Evolutionary conservation across 129 eudicot genomes (phyloP).

Genomic region (Escallonia rubra): DNA sequence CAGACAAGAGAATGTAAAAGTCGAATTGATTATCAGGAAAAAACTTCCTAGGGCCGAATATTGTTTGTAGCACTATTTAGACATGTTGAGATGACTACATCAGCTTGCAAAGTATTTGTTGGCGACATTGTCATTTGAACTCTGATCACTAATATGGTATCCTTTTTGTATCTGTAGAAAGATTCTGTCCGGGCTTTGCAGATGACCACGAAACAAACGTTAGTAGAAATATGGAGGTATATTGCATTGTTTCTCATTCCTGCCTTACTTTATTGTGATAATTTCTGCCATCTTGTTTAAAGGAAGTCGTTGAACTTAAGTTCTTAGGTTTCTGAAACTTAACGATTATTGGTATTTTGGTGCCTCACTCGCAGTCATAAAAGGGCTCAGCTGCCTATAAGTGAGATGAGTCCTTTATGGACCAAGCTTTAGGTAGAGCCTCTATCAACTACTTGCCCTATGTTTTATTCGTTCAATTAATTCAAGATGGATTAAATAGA

Average conservation of each 20-base stretch:
- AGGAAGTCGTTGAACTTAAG: not conserved
- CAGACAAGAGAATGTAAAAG: too few relatives aligned
- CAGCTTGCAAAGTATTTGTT: not conserved
- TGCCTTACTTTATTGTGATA: not conserved
- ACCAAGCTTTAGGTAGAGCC: not conserved
- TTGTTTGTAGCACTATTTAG: not conserved
- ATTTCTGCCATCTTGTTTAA: not conserved
- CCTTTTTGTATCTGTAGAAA: constrained; percentile 38
- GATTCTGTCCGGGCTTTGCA: constrained; percentile 52
- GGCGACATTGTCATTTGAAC: too few relatives aligned
- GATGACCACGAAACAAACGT: constrained; percentile 75
- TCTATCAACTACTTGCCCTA: too few relatives aligned
- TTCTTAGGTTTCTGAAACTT: not conserved
- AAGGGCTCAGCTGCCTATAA: not conserved
- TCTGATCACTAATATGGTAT: not conserved
- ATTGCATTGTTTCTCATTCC: not conserved
- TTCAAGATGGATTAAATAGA: too few relatives aligned
- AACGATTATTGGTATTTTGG: not conserved
- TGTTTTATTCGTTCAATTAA: too few relatives aligned
- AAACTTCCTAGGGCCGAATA: too few relatives aligned
- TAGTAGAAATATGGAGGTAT: constrained; percentile 82
- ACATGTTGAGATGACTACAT: not conserved
- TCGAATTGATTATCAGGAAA: too few relatives aligned
- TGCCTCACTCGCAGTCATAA: not conserved
- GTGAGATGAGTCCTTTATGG: not conserved